Base-by-base conservation (phyloP, 495 filamentous ascomycete species). In the Bombardia bombarda region DNA sequence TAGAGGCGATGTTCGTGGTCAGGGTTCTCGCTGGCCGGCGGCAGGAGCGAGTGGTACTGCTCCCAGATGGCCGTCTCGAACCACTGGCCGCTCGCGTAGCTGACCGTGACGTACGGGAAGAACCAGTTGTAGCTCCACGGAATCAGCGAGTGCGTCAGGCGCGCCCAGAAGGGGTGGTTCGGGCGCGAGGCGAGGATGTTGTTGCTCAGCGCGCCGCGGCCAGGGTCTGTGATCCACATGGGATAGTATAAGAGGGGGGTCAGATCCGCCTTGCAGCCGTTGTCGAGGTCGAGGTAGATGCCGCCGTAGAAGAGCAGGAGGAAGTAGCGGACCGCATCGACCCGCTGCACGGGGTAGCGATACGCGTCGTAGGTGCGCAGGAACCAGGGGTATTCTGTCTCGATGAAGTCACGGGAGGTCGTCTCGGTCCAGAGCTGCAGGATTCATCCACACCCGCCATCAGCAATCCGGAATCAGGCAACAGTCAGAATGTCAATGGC, bases 321-420 rank as follows among this genome's bases (percentile, higher is more conserved):
- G 53, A 95, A 94, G 61, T 94, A 95, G 17, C 88, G 77, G 38
- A 93, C 89, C 3, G 86, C 74, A 56, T 95, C 88, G 28, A 88
- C 88, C 38, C 88, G 81, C 61, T 93, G 86, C 43, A 95, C 90
- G 6, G 82, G 78, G 55, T 83, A 87, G 20, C 69, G 73, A 63
- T 95, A 95, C 55, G 72, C 72, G 54, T 89, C 84, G 52, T 85
- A 95, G 1, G 86, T 89, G 21, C 78, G 77, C 23, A 90, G 72
- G 68, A 94, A 95, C 85, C 86, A 93, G 1, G 85, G 78, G 52
- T 95, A 92, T 63, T 89, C 66, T 13, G 34, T 63, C 33, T 77
- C 74, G 51, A 94, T 88, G 47, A 94, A 88, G 4, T 82, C 77
- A 43, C 83, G 75, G 38, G 84, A 78, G 42, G 77, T 78, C 38